Evolutionary conservation across 2,329 filamentous ascomycete genomes (phyloP), one percentile per base, ranked within the genome.

Genomic region (Aspergillus oerlinghausenensis): DNA sequence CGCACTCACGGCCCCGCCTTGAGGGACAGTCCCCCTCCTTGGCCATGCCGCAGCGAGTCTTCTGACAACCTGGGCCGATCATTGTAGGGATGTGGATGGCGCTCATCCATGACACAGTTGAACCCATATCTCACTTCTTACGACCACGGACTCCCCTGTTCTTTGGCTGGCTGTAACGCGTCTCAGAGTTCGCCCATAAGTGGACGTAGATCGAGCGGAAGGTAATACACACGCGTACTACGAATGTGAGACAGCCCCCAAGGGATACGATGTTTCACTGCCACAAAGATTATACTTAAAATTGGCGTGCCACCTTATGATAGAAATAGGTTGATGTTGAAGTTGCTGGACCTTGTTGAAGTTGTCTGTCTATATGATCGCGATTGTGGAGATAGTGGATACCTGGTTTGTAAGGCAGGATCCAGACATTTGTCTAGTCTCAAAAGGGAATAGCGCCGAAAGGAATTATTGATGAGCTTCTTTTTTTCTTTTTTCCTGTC

Each of bases 401-500:
- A 59, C 63, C 63, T 64, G 54, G 54, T 55, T 54, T 25, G 17
- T 45, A n/a, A 63, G 63, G 62, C 58, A 59, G 9, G 19, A 32
- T 17, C 8, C 29, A 19, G 35, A 26, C 29, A 52, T 51, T 23
- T 23, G 10, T 35, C 40, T 38, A 53, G n/a, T 55, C 56, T 59
- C 11, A 50, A 51, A 58, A 8, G 9, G 49, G 60, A 49, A 49
- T 64, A 64, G 61, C 32, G 55, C 29, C 7, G 28, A 17, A 23
- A 21, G 48, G 45, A 40, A 23, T 49, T 57, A 40, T 26, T 52
- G 51, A 50, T 49, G 50, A 42, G 40, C 52, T 45, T 54, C 21
- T 52, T 40, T 54, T 56, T 56, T 53, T 56, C 56, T 51, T 51
- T 54, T 54, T 60, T 55, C 35, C 51, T 54, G 54, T 61, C 32